phyloP scores from a whole-genome alignment of 495 filamentous ascomycete genomes.

The Glutinoglossum americanum region DNA sequence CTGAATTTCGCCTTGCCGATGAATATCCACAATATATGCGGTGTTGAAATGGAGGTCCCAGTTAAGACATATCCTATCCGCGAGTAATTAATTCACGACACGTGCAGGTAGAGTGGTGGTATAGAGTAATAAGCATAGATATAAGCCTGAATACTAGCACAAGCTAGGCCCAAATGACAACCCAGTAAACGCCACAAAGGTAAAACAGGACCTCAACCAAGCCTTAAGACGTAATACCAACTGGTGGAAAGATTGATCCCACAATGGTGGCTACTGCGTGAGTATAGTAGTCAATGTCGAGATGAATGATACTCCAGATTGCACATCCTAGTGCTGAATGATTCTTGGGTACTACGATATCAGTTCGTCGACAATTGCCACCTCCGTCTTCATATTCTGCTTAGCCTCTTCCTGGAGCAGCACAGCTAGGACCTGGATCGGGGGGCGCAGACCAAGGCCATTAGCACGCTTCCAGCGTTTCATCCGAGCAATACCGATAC shows the following conservation, averaged over 20 bases:
- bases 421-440: constrained; percentile 79
- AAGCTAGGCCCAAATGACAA: not conserved
- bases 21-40: too few relatives aligned
- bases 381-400: constrained; percentile 28
- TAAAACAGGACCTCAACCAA: not conserved
- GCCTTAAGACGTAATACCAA: not conserved
- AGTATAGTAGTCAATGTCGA: not conserved
- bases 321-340: not conserved
- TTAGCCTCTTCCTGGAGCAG: constrained; percentile 47
- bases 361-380: constrained; percentile 63
- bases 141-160: not conserved
- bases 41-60: too few relatives aligned
- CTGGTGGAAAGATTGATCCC: not conserved
- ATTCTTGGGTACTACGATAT: constrained; percentile 22
- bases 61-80: too few relatives aligned
- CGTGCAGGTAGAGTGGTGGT: too few relatives aligned
- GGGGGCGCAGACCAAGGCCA: constrained; percentile 55
- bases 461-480: constrained; percentile 82
- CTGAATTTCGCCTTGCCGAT: too few relatives aligned
- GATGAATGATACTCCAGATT: not conserved
- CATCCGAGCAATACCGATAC: constrained; percentile 59
- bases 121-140: not conserved
- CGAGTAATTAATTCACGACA: too few relatives aligned
- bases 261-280: not conserved
- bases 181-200: not conserved